Evolutionary conservation across 352 stramenopile species (phyloP), one percentile per base, ranked within the genome.

Genomic region (Globisporangium paddicum): DNA sequence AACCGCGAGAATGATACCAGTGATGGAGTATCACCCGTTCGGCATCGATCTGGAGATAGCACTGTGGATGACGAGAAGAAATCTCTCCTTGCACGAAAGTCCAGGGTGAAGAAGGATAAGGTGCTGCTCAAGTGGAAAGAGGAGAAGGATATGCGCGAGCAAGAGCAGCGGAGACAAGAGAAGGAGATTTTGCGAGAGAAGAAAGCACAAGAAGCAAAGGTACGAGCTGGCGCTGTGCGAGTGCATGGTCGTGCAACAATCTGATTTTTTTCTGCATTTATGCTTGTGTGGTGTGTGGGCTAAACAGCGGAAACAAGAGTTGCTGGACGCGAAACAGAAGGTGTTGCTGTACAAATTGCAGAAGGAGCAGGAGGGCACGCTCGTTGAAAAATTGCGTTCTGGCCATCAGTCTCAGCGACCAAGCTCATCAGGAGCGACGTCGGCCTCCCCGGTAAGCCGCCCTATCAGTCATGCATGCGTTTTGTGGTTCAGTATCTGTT

Each of bases 291-390:
- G 9, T 30, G 6, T 19, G 16, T 42, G 13, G 13, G 14, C 14
- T 19, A 38, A 25, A 58, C 52, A 85, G 75, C 59, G 68, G 28
- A 79, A 70, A 14, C 79, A 93, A 70, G 71, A 79, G 14, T 68
- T 77, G 23, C 50, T 91, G 5, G 76, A 88, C 40, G 77, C 75
- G n/a, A 93, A 93, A 40, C 81, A 93, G 58, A 83, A 91, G 48
- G 42, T 93, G 18, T 35, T 85, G 32, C 30, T 91, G 21, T 90
- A 91, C 60, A 90, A 86, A 41, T 60, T 90, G 13, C 68, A 82
- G n/a, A 89, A 89, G 58, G 79, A 93, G 26, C 69, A 93, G 71
- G 79, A 89, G 40, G 59, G 67, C 19, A 53, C 26, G 3, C 18
- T 28, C 3, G 16, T 18, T 26, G 46, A 14, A 9, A 53, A n/a